Percentiles rank a stretch among this genome's conserved stretches.
Conservation (phyloP, 2,329 filamentous ascomycete genomes). For the Hypomyces rosellus region DNA sequence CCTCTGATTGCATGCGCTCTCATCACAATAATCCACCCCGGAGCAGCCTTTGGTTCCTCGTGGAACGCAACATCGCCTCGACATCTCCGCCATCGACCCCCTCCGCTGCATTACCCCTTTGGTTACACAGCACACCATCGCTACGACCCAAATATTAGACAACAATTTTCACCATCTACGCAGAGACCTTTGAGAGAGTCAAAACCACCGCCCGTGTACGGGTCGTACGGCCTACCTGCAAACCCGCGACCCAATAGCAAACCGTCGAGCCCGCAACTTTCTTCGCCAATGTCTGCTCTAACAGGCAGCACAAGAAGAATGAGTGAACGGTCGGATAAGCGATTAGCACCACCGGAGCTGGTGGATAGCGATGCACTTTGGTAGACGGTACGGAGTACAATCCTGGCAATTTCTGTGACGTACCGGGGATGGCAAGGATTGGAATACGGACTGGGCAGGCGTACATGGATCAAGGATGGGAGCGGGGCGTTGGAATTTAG, state of each 20-base stretch:
- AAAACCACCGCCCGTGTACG: slow-evolving; percentile 18
- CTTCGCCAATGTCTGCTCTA: slow-evolving; percentile 13
- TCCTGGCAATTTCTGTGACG: too few species aligned
- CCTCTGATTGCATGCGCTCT: slow-evolving; percentile 32
- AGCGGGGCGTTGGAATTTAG: too few species aligned
- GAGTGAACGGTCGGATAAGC: slow-evolving; percentile 12
- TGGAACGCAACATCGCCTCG: slow-evolving; percentile 35
- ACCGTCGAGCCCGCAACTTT: slow-evolving; percentile 14
- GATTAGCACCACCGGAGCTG: slow-evolving; percentile 6
- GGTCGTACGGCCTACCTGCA: slow-evolving; percentile 24
- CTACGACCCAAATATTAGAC: slow-evolving; percentile 29
- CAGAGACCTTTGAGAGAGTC: slow-evolving; percentile 15
- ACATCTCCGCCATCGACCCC: slow-evolving; percentile 13
- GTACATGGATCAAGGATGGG: neutral
- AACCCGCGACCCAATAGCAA: slow-evolving; percentile 20
- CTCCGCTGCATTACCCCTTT: slow-evolving; percentile 14
- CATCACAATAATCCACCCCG: slow-evolving; percentile 32
- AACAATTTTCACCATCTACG: slow-evolving; percentile 23
- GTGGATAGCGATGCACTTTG: slow-evolving; percentile 17
- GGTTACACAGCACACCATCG: slow-evolving; percentile 24
- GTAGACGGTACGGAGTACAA: slow-evolving; percentile 6
- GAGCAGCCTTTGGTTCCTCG: slow-evolving; percentile 31
- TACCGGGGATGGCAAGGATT: neutral
- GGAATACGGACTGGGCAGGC: neutral
- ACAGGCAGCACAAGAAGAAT: slow-evolving; percentile 6